A percentile compares a stretch with the other conserved stretches of the same genome.
Conservation (phyloP, 2,329 filamentous ascomycete species). For the Fonsecaea monophora region DNA sequence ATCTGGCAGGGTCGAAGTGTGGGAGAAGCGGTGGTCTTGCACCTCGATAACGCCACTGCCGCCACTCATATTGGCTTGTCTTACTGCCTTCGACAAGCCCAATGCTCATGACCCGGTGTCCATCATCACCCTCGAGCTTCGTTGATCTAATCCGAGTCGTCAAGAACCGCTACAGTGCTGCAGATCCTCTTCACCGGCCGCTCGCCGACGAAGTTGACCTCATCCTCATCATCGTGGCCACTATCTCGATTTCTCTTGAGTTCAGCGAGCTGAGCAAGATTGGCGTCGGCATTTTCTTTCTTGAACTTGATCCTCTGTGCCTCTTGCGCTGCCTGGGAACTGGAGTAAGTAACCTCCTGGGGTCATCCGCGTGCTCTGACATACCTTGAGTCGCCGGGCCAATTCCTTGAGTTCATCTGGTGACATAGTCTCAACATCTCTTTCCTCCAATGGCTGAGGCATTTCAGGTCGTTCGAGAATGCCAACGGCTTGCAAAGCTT, state of each 20-base stretch:
- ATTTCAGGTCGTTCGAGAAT: conserved; percentile 2
- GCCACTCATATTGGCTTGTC: neutral
- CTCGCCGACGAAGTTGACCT: neutral
- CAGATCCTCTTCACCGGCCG: neutral
- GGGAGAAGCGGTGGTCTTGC: no score
- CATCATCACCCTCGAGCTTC: neutral
- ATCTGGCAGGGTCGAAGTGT: no score
- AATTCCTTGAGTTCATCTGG: conserved; percentile 4
- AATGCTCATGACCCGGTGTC: neutral
- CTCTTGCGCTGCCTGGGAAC: neutral
- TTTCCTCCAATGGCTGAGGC: conserved; percentile 1
- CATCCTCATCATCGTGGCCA: neutral
- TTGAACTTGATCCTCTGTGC: conserved; percentile 9
- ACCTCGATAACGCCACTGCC: no score
- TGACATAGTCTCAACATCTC: neutral
- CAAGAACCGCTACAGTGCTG: neutral
- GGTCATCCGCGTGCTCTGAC: neutral
- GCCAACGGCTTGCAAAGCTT: neutral
- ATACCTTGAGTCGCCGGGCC: conserved; percentile 1
- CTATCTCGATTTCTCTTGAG: neutral
- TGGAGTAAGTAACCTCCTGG: neutral
- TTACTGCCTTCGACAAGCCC: neutral
- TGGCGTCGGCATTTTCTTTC: conserved; percentile 2
- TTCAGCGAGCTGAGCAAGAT: conserved; percentile 4
- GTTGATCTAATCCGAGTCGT: neutral